Conservation (phyloP, 345 rosid genomes). For the Durio zibethinus region DNA sequence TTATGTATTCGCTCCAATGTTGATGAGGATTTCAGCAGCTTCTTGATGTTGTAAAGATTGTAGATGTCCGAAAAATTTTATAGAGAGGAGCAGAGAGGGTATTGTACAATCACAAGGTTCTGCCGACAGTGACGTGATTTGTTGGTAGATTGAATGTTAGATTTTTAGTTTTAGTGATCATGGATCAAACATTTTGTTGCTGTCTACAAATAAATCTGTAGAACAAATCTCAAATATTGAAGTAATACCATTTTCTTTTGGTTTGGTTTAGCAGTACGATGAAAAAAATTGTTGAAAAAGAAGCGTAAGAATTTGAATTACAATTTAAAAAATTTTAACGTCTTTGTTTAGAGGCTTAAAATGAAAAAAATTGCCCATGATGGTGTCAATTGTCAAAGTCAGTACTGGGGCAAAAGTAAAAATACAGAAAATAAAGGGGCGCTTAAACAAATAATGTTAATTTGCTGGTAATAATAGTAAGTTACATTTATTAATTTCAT, state of each 20-base stretch:
- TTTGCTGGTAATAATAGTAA: not conserved
- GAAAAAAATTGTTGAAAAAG: not conserved
- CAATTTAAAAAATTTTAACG: no score
- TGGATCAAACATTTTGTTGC: not conserved
- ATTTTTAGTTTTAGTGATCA: no score
- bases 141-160: no score
- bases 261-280: not conserved
- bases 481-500: not conserved
- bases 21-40: not conserved
- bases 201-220: not conserved
- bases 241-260: not conserved
- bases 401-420: not conserved
- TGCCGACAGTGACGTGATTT: no score
- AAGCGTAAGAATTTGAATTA: no score
- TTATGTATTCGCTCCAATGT: slow-evolving; percentile 3
- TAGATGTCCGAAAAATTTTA: slow-evolving; percentile 1
- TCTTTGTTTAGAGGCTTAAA: no score
- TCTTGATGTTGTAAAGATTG: slow-evolving; percentile 27
- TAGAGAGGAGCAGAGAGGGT: not conserved
- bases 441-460: not conserved
- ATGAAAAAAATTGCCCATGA: no score
- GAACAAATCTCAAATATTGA: not conserved
- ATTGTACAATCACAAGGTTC: slow-evolving; percentile 8
- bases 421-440: not conserved
- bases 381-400: no score